A percentile compares a stretch with the other conserved stretches of the same genome.
These are phyloP conservation scores for Gillenia trifoliata DNA, from an alignment of 306 rosid species.

Conservation along the genomic window DNA sequence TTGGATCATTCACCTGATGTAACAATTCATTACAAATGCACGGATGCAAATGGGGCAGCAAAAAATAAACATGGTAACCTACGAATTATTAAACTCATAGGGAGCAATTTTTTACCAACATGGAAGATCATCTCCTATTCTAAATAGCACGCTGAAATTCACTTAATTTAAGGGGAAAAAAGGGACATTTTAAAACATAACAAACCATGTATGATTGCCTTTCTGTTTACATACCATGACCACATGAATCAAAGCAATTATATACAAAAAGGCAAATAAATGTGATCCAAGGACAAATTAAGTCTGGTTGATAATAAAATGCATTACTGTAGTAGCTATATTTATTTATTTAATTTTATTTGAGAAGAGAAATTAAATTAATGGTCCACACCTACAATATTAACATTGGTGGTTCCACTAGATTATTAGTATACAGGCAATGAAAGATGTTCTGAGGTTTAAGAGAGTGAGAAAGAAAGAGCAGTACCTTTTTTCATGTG, in stretches of 20 bases:
- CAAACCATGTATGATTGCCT: neutral
- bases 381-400: neutral
- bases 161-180: neutral
- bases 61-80: too few relatives aligned
- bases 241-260: neutral
- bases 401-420: neutral
- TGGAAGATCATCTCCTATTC: neutral
- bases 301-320: neutral
- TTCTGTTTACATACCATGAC: too few relatives aligned
- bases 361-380: neutral
- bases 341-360: too few relatives aligned
- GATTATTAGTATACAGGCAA: neutral
- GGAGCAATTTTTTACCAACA: neutral
- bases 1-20: too few relatives aligned
- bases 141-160: neutral
- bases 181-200: neutral
- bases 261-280: neutral
- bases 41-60: too few relatives aligned
- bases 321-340: too few relatives aligned
- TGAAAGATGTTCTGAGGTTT: neutral
- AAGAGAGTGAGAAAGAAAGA: slow-evolving; percentile 11
- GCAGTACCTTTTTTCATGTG: slow-evolving; percentile 23
- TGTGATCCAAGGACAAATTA: neutral
- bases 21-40: too few relatives aligned
- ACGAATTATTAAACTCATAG: too few relatives aligned